Percentiles rank a stretch among this genome's conserved stretches.
Conservation (phyloP, 495 filamentous ascomycete species). For the Lepidopterella palustris region DNA sequence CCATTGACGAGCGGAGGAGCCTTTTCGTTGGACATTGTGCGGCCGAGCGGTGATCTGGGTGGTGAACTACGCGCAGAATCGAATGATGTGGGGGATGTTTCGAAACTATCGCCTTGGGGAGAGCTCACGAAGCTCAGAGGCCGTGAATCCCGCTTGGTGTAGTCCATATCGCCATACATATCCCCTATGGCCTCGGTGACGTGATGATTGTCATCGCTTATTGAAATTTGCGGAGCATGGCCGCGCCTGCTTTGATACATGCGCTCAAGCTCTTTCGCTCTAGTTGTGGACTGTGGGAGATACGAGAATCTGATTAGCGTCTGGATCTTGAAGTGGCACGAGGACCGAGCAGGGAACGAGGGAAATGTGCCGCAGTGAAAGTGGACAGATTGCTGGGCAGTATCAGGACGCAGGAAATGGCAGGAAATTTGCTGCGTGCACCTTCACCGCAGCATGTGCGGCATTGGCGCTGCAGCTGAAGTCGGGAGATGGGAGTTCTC, state of each 20-base stretch:
- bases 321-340: neutral
- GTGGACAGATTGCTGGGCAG: neutral
- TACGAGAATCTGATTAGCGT: slow-evolving; percentile 17
- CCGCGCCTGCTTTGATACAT: slow-evolving; percentile 45
- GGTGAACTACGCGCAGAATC: slow-evolving; percentile 20
- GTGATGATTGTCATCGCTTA: slow-evolving; percentile 83
- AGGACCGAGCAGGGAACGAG: neutral
- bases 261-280: slow-evolving; percentile 37
- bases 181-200: slow-evolving; percentile 96
- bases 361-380: neutral
- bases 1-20: slow-evolving; percentile 21
- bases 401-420: neutral
- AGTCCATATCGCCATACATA: slow-evolving; percentile 82
- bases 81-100: slow-evolving; percentile 21
- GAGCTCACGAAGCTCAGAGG: slow-evolving; percentile 60
- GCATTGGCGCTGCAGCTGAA: neutral
- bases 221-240: slow-evolving; percentile 61
- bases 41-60: slow-evolving; percentile 17
- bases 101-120: slow-evolving; percentile 39
- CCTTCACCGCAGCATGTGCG: neutral
- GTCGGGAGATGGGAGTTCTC: slow-evolving; percentile 5
- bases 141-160: slow-evolving; percentile 42
- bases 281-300: slow-evolving; percentile 29
- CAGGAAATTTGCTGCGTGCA: neutral
- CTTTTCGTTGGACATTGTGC: slow-evolving; percentile 10